These are phyloP conservation scores for Saraca asoca DNA, from an alignment of 331 rosid genomes.

Conservation along the genomic window DNA sequence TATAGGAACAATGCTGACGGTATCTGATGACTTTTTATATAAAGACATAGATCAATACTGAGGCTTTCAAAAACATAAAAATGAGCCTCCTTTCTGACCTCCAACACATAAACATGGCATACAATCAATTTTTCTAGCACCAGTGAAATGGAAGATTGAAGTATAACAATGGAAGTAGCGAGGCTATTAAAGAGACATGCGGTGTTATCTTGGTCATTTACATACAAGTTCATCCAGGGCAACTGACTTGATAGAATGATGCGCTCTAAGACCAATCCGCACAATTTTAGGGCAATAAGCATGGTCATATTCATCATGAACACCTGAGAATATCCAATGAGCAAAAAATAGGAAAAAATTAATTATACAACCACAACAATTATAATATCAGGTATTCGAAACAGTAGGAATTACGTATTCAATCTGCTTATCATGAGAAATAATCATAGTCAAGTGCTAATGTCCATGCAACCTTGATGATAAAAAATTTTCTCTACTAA, in stretches of 20 bases:
- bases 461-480: constrained; percentile 15
- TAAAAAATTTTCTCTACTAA: constrained; percentile 16
- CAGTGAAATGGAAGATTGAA: constrained; percentile 28
- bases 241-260: constrained; percentile 86
- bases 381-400: background rate
- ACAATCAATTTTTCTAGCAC: constrained; percentile 23
- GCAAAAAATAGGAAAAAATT: constrained; percentile 22
- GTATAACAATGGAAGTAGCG: background rate
- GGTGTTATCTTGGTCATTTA: constrained; percentile 30
- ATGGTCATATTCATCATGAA: constrained; percentile 78
- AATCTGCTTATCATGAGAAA: constrained; percentile 17
- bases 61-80: constrained; percentile 18
- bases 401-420: background rate
- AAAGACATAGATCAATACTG: constrained; percentile 1
- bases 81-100: constrained; percentile 16
- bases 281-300: constrained; percentile 82
- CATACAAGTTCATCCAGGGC: constrained; percentile 83
- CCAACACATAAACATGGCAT: constrained; percentile 24
- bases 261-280: constrained; percentile 84
- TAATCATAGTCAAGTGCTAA: constrained; percentile 11
- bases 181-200: constrained; percentile 29
- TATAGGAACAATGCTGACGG: constrained; percentile 1
- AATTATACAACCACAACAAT: constrained; percentile 13
- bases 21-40: constrained; percentile 12
- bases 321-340: constrained; percentile 55